Evolutionary conservation across 1,139 yeast species (phyloP), one percentile per base, ranked within the genome.

Genomic region (Diutina pseudorugosa): DNA sequence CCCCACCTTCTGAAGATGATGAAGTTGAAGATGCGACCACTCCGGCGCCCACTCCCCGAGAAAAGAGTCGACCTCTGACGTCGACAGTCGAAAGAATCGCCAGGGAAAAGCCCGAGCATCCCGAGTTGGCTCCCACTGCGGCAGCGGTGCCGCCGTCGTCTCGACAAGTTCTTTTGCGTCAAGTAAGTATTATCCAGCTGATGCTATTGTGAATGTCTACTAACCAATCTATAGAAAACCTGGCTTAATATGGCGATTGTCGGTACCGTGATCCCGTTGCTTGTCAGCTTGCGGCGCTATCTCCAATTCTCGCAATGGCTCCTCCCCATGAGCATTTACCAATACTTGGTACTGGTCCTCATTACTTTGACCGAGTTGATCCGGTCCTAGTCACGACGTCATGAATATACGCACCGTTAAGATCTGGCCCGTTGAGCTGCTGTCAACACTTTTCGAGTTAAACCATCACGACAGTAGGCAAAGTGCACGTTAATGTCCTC

Each of bases 401-500:
- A 27, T 27, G 30, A 27, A 27, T 27, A 27, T 12, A 27, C 30
- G 11, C 5, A 27, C 30, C 30, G 11, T 12, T 27, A 27, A 12
- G 30, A 27, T 12, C 20, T 8, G 19, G n/a, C 20, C 16, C 47
- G 43, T 16, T 30, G 23, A 7, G 41, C 50, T 16, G 9, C 23
- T 3, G 27, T 25, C 25, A 42, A 9, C 12, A 42, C 47, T 14
- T 18, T 14, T 11, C 20, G 25, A 1, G 81, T 79, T 47, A 84
- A 68, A 1, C 89, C 89, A 21, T 59, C 56, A 5, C 68, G 61
- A 51, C 70, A 72, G 56, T 77, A 75, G 25, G 76, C 78, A 63
- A 84, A 84, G 52, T 75, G 71, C 53, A 85, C 85, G 11, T 85
- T 84, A 6, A 84, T 70, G 4, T 67, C 60, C 58, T 77, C 79